Conservation (phyloP, 192 early-diverging fungal species). For the Linnemannia exigua region DNA sequence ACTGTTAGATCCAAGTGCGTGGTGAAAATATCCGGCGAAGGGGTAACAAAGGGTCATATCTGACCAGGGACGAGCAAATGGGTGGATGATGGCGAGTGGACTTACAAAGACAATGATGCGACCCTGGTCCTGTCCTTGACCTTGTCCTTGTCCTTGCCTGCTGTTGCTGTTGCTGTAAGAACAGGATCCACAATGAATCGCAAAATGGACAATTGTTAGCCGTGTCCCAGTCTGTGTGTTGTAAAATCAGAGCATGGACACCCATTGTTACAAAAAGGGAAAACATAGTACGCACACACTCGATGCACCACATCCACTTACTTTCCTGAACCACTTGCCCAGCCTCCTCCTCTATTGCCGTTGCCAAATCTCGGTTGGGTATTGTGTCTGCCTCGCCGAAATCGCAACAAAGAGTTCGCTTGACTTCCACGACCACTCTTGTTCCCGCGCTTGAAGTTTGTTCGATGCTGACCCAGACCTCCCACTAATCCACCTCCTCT, state of each 20-base stretch:
- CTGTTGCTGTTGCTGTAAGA: background rate
- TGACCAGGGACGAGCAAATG: background rate
- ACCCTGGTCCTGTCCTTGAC: background rate
- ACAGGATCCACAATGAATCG: too few species aligned
- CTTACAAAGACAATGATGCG: constrained; percentile 46
- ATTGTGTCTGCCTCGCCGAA: too few species aligned
- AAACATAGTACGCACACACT: background rate
- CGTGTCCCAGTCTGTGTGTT: too few species aligned
- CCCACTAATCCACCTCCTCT: constrained; percentile 6
- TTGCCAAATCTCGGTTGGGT: background rate
- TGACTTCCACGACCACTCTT: background rate
- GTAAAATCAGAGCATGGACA: too few species aligned
- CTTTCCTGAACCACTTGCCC: background rate
- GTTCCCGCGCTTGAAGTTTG: background rate
- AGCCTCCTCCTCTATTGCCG: background rate
- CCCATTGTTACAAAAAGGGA: background rate
- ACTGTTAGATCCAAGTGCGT: background rate
- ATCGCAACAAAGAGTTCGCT: too few species aligned
- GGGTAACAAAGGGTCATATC: background rate
- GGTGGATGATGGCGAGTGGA: too few species aligned
- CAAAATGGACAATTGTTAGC: too few species aligned
- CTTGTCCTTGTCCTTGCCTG: background rate
- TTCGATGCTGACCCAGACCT: constrained; percentile 11
- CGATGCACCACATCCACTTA: background rate
- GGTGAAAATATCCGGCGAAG: background rate